Evolutionary conservation across 331 rosid genomes (phyloP).

Genomic region (Pyrus hybrid): DNA sequence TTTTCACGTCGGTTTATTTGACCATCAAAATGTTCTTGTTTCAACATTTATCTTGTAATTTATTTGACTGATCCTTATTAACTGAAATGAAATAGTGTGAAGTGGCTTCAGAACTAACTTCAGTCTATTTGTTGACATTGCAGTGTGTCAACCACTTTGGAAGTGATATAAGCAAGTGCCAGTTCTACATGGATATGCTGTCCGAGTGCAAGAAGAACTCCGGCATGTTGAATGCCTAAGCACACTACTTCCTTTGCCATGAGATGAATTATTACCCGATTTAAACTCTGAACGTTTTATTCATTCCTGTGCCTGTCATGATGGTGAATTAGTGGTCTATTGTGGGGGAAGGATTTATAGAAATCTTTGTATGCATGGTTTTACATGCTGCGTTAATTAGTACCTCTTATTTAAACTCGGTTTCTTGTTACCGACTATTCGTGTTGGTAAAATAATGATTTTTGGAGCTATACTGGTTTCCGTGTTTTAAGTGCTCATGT

Average conservation of each 20-base stretch:
- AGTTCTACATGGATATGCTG: conserved; percentile 82
- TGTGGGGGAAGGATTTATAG: neutral
- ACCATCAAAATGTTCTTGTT: neutral
- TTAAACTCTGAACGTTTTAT: neutral
- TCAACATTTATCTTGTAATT: neutral
- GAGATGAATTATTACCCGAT: neutral
- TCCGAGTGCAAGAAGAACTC: conserved; percentile 74
- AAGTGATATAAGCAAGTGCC: conserved; percentile 76
- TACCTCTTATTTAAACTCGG: neutral
- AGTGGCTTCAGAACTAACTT: neutral
- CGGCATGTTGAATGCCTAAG: conserved; percentile 40
- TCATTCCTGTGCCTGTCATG: neutral
- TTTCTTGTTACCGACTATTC: neutral
- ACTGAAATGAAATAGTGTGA: no score
- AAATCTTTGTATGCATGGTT: neutral
- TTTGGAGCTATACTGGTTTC: neutral
- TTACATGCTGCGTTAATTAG: neutral
- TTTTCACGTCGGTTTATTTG: neutral
- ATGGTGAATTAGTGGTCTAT: neutral
- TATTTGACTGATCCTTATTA: neutral
- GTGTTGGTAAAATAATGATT: neutral
- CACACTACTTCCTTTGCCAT: neutral
- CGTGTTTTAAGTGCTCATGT: no score
- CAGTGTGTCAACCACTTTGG: conserved; percentile 74
- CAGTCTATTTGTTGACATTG: conserved; percentile 9